Evolutionary conservation across 495 filamentous ascomycete species (phyloP), one percentile per base, ranked within the genome.

Genomic region (Lasiosphaeris hirsuta): DNA sequence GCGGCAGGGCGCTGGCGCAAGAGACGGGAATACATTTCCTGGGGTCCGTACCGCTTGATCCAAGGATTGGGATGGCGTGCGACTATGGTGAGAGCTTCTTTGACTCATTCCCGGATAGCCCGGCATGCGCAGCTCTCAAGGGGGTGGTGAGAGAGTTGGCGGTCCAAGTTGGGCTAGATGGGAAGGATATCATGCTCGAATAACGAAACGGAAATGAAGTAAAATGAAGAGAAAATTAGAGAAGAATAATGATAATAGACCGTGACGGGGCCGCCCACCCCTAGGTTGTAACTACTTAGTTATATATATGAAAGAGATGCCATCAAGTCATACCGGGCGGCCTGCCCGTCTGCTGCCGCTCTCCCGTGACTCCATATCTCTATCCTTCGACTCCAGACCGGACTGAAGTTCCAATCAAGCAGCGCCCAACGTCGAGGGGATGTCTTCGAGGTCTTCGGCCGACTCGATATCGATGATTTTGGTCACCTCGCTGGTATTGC

Each of bases 31-130:
- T 98, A 13, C 87, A 89, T 1, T 97, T 94, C 67, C 72, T 98
- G 15, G 94, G 94, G 1, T 81, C 86, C 18, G 92, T 98, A n/a
- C 94, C 94, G 38, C 74, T 98, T 43, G 94, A 98, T 63, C 93
- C 94, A 4, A 78, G 93, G 46, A 92, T 98, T 51, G 92, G 94
- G 1, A 96, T 96, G 88, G 85, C 91, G 3, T 95, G 92, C 64
- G 94, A 98, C 68, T 96, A 88, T 72, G 94, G 94, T 1, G 95
- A 97, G 81, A 96, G 91, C 69, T 97, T 97, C 72, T 90, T 97
- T 63, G 92, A 97, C 56, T 82, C 83, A 42, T 98, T 88, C 70
- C 90, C 93, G 0, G 93, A 97, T 59, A 96, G 90, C 62, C 92
- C 93, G 30, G 92, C 92, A 2, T 92, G 88, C 63, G 76, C 75